Evolutionary conservation across 306 rosid species (phyloP).

Genomic region (Trichosanthes cucumerina): DNA sequence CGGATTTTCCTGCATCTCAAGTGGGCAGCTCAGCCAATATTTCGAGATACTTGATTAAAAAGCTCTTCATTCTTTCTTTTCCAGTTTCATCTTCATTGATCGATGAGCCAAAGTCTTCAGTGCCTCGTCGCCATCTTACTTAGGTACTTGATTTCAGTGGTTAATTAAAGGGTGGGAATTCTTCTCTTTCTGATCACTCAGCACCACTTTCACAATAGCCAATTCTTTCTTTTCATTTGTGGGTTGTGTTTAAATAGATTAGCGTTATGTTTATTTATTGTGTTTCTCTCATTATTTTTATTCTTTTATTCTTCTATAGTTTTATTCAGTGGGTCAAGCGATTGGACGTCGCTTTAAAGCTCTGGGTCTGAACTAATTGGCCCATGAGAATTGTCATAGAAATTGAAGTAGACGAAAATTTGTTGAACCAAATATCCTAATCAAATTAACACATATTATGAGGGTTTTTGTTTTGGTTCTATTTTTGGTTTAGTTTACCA

Average conservation of each 20-base stretch:
- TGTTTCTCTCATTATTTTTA: neutral
- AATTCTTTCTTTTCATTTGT: neutral
- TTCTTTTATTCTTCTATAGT: neutral
- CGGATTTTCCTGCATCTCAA: constrained; percentile 37
- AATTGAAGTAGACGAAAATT: neutral
- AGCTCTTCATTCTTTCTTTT: neutral
- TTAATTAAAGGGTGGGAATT: neutral
- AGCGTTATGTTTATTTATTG: neutral
- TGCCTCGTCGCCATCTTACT: neutral
- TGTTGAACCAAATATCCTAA: neutral
- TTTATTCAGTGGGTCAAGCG: neutral
- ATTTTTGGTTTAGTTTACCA: too few species aligned
- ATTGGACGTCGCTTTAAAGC: neutral
- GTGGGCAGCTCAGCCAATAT: constrained; percentile 62
- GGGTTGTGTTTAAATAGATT: neutral
- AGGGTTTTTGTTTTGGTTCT: neutral
- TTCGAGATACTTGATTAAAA: constrained; percentile 24
- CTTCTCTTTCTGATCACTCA: neutral
- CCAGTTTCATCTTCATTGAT: neutral
- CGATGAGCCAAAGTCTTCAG: neutral
- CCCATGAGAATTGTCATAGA: neutral
- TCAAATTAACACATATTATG: neutral
- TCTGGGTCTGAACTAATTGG: neutral
- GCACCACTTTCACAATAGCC: neutral
- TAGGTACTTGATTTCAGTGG: neutral